Percentiles rank a stretch among this genome's conserved stretches.
phyloP scores from a whole-genome alignment of 345 rosid species.

The Pugionium cornutum region DNA sequence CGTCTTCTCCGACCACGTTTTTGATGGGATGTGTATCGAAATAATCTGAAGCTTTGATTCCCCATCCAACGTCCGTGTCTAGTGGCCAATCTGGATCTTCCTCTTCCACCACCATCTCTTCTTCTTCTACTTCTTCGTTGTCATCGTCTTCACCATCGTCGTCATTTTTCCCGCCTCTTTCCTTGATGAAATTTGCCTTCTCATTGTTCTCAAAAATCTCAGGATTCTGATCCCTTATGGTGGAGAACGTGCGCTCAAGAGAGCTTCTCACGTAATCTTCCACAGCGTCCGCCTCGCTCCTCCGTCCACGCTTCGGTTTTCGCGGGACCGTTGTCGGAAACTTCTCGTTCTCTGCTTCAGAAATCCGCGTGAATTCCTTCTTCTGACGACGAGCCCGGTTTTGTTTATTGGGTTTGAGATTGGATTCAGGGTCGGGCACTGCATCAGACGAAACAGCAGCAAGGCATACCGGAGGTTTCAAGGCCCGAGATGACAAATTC shows the following conservation, averaged over 20 bases:
- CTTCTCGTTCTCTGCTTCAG: constrained; percentile 14
- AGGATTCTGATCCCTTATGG: constrained; percentile 60
- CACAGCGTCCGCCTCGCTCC: constrained; percentile 78
- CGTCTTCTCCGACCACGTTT: constrained; percentile 86
- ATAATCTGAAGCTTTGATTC: constrained; percentile 84
- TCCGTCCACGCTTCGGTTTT: constrained; percentile 70
- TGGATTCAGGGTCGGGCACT: constrained; percentile 43
- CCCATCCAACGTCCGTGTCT: constrained; percentile 97
- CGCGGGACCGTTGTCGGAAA: constrained; percentile 53
- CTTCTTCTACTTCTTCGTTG: constrained; percentile 31
- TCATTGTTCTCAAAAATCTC: constrained; percentile 53
- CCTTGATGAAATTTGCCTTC: constrained; percentile 48
- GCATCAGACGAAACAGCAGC: constrained; percentile 49
- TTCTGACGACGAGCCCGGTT: constrained; percentile 25
- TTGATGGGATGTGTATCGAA: constrained; percentile 77
- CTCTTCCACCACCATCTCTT: constrained; percentile 74
- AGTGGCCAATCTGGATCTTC: constrained; percentile 85
- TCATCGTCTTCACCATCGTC: constrained; percentile 27
- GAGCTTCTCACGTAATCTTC: constrained; percentile 75
- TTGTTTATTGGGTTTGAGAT: constrained; percentile 35
- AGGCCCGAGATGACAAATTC: background rate
- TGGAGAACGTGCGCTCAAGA: constrained; percentile 65
- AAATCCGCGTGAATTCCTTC: constrained; percentile 27
- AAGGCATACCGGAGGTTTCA: constrained; percentile 36
- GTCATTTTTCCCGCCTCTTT: constrained; percentile 32